Base-by-base conservation (phyloP, 768 basidiomycete species). In the Imleria badia region DNA sequence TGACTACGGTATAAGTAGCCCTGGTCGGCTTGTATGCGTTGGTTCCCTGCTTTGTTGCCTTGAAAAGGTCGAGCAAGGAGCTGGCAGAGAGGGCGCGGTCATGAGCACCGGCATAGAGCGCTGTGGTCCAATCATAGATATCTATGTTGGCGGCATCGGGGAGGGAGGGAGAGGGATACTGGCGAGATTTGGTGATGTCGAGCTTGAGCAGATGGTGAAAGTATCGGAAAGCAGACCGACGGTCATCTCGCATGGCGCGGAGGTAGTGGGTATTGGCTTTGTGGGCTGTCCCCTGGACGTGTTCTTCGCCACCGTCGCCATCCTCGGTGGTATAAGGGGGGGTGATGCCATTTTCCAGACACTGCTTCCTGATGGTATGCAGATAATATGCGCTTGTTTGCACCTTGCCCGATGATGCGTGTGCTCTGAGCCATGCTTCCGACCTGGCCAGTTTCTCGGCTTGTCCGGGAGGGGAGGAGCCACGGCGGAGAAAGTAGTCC, bases 1-100 rank as follows among this genome's bases (percentile, higher is more conserved):
- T 74, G 53, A 84, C 67, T 29, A 82, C 68, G 19, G 82, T 84
- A 60, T 84, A 79, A 0, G 83, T 77, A 0, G 72, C 77, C 13
- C 76, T 68, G 3, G 75, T 80, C 0, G 79, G 76, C 26, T 67
- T 70, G 22, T 79, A 68, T 19, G 63, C 50, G 44, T 40, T 59
- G n/a, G 66, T 64, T 34, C 55, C 58, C 15, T 62, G 55, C 3
- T 62, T 64, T 6, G 71, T 61, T n/a, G 68, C 66, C 19, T 71
- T 55, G 58, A 79, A 80, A 26, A 78, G 63, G 0, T 62, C 53
- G 26, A 81, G 58, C 17, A 84, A 71, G 11, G 55, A 60, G 33
- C 61, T 42, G 2, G 73, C 58, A 19, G 73, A 59, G 33, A 73
- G 69, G 0, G 52, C 33, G 5, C 53, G 63, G 56, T 84, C 80